A percentile compares a stretch with the other conserved stretches of the same genome.
Conservation (phyloP, 2,329 filamentous ascomycete species). For the Camillea tinctor region DNA sequence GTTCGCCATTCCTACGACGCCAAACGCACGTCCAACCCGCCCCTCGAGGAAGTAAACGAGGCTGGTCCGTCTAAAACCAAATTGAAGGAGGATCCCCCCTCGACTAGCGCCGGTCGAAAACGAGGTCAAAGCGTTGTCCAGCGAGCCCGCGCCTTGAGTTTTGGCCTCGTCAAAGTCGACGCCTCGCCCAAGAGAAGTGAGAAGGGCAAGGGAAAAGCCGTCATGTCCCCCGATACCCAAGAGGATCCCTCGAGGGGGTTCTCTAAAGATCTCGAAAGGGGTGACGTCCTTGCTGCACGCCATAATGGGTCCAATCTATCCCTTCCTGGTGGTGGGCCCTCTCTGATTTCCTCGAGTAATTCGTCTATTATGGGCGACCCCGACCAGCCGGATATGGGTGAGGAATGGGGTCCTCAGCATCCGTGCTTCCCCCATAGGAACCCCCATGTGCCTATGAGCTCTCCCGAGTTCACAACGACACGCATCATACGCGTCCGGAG, state of each 20-base stretch:
- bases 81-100: slow-evolving; percentile 19
- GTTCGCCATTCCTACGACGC: slow-evolving; percentile 55
- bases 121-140: slow-evolving; percentile 32
- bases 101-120: slow-evolving; percentile 24
- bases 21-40: slow-evolving; percentile 38
- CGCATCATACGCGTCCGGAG: slow-evolving; percentile 88
- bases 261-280: slow-evolving; percentile 55
- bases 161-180: slow-evolving; percentile 28
- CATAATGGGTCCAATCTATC: slow-evolving; percentile 46
- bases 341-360: slow-evolving; percentile 54
- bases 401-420: slow-evolving; percentile 90
- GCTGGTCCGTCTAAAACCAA: slow-evolving; percentile 25
- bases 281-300: slow-evolving; percentile 44
- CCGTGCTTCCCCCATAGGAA: slow-evolving; percentile 94
- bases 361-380: slow-evolving; percentile 63
- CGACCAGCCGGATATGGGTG: slow-evolving; percentile 64
- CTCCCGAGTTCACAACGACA: slow-evolving; percentile 71
- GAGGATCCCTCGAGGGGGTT: slow-evolving; percentile 38
- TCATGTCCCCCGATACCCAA: slow-evolving; percentile 42
- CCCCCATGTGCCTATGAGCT: slow-evolving; percentile 79
- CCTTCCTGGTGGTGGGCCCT: slow-evolving; percentile 52
- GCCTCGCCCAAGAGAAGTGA: slow-evolving; percentile 31
- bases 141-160: slow-evolving; percentile 28
- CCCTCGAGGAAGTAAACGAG: slow-evolving; percentile 20
- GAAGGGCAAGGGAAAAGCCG: slow-evolving; percentile 52